phyloP scores from a whole-genome alignment of 352 stramenopile genomes.

The Vaucheria bursata region DNA sequence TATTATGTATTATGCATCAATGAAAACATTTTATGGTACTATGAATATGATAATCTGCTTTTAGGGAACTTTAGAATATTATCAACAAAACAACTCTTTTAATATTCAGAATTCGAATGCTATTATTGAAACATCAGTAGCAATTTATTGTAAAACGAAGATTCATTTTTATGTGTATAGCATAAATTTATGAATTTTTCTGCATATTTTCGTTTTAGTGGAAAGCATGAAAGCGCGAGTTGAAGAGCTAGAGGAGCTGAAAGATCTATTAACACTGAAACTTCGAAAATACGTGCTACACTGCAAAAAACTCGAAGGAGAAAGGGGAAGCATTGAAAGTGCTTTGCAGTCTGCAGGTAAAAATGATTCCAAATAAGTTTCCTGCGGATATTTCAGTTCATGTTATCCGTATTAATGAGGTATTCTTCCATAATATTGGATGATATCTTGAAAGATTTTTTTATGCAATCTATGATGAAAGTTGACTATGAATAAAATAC shows the following conservation, averaged over 20 bases:
- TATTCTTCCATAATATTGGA: too few relatives aligned
- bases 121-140: neutral
- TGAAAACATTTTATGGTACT: too few relatives aligned
- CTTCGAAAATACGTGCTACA: slow-evolving; percentile 14
- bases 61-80: too few relatives aligned
- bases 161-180: neutral
- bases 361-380: too few relatives aligned
- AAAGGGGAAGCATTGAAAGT: slow-evolving; percentile 13
- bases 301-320: slow-evolving; percentile 13
- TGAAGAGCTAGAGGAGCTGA: neutral
- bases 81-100: neutral
- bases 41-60: too few relatives aligned
- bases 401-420: too few relatives aligned
- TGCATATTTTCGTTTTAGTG: neutral
- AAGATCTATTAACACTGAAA: slow-evolving; percentile 15
- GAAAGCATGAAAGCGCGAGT: neutral
- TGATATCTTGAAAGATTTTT: too few relatives aligned
- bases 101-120: neutral
- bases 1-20: too few relatives aligned
- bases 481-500: too few relatives aligned
- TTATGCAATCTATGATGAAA: too few relatives aligned
- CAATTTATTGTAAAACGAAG: neutral
- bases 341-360: neutral
- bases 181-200: neutral
- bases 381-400: too few relatives aligned